Conservation (phyloP, 139 green algal genomes). For the Closterium sp. region DNA sequence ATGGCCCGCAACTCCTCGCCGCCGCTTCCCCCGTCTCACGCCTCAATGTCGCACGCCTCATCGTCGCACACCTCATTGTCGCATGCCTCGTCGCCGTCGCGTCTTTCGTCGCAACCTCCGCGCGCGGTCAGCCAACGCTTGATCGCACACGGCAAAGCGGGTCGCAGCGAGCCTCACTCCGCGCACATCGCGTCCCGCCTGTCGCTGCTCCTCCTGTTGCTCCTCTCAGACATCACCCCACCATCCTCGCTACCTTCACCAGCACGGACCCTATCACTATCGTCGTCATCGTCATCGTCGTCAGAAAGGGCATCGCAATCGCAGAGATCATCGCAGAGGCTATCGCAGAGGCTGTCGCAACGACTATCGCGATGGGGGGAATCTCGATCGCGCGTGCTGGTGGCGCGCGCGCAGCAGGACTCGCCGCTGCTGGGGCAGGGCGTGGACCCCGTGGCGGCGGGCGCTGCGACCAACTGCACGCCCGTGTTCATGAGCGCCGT, state of each 20-base stretch:
- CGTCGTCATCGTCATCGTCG: too few species aligned
- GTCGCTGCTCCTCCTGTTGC: not conserved
- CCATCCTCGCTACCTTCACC: too few species aligned
- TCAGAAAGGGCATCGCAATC: too few species aligned
- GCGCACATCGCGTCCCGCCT: not conserved
- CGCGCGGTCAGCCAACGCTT: not conserved
- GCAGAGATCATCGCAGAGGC: too few species aligned
- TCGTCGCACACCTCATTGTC: not conserved
- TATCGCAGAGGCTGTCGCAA: too few species aligned
- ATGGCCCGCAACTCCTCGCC: not conserved
- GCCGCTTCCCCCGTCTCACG: not conserved
- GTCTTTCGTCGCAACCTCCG: too few species aligned
- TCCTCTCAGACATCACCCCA: not conserved
- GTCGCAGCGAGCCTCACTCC: not conserved
- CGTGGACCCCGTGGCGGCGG: slow-evolving; percentile 4
- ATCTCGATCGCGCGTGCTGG: not conserved
- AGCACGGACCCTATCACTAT: too few species aligned
- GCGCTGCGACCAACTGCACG: not conserved
- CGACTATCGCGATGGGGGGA: not conserved
- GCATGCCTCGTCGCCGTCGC: not conserved
- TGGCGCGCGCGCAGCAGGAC: slow-evolving; percentile 6
- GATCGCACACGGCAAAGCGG: not conserved
- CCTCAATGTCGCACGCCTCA: not conserved
- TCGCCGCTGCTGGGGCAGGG: not conserved
- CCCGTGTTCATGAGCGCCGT: not conserved